A percentile compares a stretch with the other conserved stretches of the same genome.
Conservation (phyloP, 2,329 filamentous ascomycete genomes). For the Fusarium sp. region DNA sequence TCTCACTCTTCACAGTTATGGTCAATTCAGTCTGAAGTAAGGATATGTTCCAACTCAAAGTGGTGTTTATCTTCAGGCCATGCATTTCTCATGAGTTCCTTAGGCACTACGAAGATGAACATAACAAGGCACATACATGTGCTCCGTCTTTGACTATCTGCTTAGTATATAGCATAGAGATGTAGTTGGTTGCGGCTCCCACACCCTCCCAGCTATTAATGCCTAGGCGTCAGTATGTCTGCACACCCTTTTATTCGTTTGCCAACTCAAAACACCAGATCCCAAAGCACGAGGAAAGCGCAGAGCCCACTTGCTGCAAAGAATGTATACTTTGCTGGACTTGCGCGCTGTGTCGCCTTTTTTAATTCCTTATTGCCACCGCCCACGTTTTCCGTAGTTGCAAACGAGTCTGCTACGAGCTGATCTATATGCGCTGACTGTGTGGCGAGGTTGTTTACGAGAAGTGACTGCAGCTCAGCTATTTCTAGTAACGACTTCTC, state of each 20-base stretch:
- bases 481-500: constrained; percentile 94
- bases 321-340: constrained; percentile 80
- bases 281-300: constrained; percentile 79
- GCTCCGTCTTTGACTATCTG: background rate
- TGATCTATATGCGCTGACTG: constrained; percentile 92
- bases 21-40: background rate
- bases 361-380: constrained; percentile 92
- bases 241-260: background rate
- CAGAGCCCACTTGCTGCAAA: constrained; percentile 82
- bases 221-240: background rate
- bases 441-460: constrained; percentile 84
- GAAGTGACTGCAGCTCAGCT: constrained; percentile 87
- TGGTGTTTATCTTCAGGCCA: background rate
- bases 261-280: constrained; percentile 65
- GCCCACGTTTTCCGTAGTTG: constrained; percentile 86
- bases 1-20: background rate
- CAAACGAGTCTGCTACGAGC: constrained; percentile 83
- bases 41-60: background rate
- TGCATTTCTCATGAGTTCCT: background rate
- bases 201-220: background rate
- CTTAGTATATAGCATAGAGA: background rate
- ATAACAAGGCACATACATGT: background rate
- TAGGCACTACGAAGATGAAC: background rate
- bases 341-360: constrained; percentile 77
- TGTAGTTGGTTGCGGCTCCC: background rate